Evolutionary conservation across 208 protist genomes (phyloP), one percentile per base, ranked within the genome.

Genomic region (Vickermania ingenoplastis): DNA sequence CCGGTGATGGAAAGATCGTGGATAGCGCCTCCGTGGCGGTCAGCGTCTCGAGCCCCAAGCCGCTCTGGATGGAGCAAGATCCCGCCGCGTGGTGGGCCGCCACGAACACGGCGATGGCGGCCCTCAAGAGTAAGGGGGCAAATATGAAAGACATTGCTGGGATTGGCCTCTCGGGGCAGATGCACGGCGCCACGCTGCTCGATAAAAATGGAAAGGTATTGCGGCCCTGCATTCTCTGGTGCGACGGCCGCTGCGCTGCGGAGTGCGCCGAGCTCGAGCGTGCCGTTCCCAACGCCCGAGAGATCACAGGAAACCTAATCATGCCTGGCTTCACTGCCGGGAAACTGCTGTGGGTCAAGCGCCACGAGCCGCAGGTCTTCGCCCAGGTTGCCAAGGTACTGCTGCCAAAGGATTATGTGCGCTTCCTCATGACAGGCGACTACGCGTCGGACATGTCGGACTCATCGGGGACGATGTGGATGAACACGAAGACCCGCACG

Each of bases 321-420:
- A 88, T 88, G 77, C 84, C 80, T 41, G 84, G 84, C 66, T 91
- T 91, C 69, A 86, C 80, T 27, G 78, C 84, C 17, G 84, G 84
- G 24, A 87, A 91, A 66, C 69, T 81, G 21, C 72, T 91, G 11
- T 88, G 80, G 84, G 78, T 91, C 30, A 73, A 73, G 62, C 73
- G 81, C 54, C 67, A 91, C 53, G 77, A 87, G 67, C 79, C 80
- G 27, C 67, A 82, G 51, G 61, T 83, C 2, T 81, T 87, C 52
- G 73, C 53, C 11, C 67, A 78, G 45, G 66, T 84, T 29, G 63
- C 60, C 50, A 85, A 78, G 63, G 80, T 91, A 48, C 70, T 91
- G 45, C 71, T 91, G 53, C 77, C 77, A 3, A 91, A 91, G 72
- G 83, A 91, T 65, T 91, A 86, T 67, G 53, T 82, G 3, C 80